These are phyloP conservation scores for Hanseniaspora sp. DNA, from an alignment of 1,139 yeast species.

Conservation along the genomic window DNA sequence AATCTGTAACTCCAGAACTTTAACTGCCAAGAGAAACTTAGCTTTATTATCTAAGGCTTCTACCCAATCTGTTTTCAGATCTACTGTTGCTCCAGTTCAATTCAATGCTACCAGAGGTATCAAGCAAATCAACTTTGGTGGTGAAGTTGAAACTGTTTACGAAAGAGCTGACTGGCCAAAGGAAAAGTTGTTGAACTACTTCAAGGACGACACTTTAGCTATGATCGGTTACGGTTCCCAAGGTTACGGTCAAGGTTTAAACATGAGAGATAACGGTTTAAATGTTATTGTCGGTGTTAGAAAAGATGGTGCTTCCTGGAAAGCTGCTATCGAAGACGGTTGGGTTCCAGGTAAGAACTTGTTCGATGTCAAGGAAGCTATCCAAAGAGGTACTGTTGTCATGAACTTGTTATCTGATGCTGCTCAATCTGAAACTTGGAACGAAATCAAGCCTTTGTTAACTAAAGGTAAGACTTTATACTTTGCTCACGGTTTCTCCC, in stretches of 20 bases:
- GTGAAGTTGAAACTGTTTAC: slow-evolving; percentile 88
- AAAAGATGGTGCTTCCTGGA: slow-evolving; percentile 98
- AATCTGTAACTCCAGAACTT: slow-evolving; percentile 32
- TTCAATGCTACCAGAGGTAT: slow-evolving; percentile 59
- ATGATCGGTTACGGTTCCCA: slow-evolving; percentile 98
- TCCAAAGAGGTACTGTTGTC: slow-evolving; percentile 78
- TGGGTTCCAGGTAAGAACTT: slow-evolving; percentile 99
- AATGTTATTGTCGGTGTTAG: slow-evolving; percentile 97
- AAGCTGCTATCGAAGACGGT: slow-evolving; percentile 98
- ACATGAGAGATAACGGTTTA: slow-evolving; percentile 96
- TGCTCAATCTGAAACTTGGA: slow-evolving; percentile 99
- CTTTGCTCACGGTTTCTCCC: slow-evolving; percentile 99
- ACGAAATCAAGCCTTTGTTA: slow-evolving; percentile 70
- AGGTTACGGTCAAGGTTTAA: slow-evolving; percentile 99
- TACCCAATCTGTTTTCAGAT: slow-evolving; percentile 39
- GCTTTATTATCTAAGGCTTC: slow-evolving; percentile 46
- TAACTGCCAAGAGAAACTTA: slow-evolving; percentile 53
- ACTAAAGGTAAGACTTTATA: slow-evolving; percentile 95
- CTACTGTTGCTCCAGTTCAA: slow-evolving; percentile 28
- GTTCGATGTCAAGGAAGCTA: slow-evolving; percentile 89
- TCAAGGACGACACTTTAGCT: slow-evolving; percentile 95
- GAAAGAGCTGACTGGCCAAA: slow-evolving; percentile 99
- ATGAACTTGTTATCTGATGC: slow-evolving; percentile 99
- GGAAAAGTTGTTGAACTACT: slow-evolving; percentile 89
- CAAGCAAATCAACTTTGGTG: slow-evolving; percentile 94